Percentiles rank a stretch among this genome's conserved stretches.
Evolutionary conservation across 2,329 filamentous ascomycete genomes (phyloP).

Genomic region (Graphilbum ipis-grandicollis): DNA sequence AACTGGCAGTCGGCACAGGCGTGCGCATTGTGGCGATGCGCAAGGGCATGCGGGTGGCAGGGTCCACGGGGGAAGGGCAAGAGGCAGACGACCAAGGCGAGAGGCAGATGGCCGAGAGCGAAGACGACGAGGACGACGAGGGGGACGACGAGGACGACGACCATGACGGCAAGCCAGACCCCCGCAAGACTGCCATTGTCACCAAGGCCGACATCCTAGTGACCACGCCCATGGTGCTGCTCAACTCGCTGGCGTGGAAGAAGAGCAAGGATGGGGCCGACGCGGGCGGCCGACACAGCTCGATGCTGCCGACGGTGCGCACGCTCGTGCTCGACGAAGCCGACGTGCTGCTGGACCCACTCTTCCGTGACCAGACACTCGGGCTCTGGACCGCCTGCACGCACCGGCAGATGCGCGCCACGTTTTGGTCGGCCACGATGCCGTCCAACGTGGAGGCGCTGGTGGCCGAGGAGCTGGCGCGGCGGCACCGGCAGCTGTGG

Average conservation of each 20-base stretch:
- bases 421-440: constrained; percentile 95
- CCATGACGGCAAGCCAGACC: constrained; percentile 9
- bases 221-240: constrained; percentile 60
- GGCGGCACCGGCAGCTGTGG: constrained; percentile 17
- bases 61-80: constrained; percentile 13
- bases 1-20: constrained; percentile 53
- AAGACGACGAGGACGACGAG: constrained; percentile 11
- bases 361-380: constrained; percentile 81
- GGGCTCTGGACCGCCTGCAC: constrained; percentile 68
- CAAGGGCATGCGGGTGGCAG: constrained; percentile 58
- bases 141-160: neutral
- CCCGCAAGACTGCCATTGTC: constrained; percentile 20
- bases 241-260: constrained; percentile 48
- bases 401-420: constrained; percentile 51
- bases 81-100: constrained; percentile 12
- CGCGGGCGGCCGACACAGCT: constrained; percentile 16
- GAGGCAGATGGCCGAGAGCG: constrained; percentile 16
- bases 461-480: constrained; percentile 47
- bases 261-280: neutral
- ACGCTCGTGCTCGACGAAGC: constrained; percentile 81
- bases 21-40: constrained; percentile 67
- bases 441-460: constrained; percentile 79
- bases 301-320: constrained; percentile 47
- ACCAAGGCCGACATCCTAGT: constrained; percentile 67
- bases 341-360: constrained; percentile 77